Conservation (phyloP, 2,329 filamentous ascomycete genomes). For the Tolypocladium endophyticum region DNA sequence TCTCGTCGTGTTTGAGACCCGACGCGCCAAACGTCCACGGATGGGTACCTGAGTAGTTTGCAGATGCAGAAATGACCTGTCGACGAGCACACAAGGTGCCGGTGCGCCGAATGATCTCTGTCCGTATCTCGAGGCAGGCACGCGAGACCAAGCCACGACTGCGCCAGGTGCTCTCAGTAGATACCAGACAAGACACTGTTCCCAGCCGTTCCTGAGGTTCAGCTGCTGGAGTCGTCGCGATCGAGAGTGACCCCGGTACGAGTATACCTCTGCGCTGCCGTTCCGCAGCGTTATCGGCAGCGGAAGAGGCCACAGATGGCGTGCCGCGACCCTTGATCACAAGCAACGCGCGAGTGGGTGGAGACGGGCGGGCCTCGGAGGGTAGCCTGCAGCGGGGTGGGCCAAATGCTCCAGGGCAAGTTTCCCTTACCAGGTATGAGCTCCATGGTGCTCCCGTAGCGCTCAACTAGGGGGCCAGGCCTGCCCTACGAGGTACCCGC, state of each 20-base stretch:
- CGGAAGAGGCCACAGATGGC: not conserved
- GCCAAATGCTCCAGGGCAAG: not conserved
- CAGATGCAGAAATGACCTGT: not conserved
- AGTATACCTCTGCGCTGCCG: not conserved
- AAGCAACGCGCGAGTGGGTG: not conserved
- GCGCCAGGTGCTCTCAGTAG: not conserved
- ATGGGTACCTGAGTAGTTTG: too few relatives aligned
- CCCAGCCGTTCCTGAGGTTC: not conserved
- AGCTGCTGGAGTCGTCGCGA: too few relatives aligned
- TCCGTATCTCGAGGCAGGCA: not conserved
- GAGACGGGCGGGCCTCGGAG: not conserved
- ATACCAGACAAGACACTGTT: not conserved
- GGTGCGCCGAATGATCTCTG: not conserved
- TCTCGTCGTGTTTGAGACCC: not conserved
- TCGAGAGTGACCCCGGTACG: too few relatives aligned
- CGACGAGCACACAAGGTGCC: not conserved
- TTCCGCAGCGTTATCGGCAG: not conserved
- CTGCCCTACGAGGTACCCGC: not conserved
- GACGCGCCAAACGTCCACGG: not conserved
- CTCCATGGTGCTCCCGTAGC: not conserved
- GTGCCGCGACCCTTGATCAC: not conserved
- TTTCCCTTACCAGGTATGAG: not conserved
- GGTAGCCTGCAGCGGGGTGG: not conserved
- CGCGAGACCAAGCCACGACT: not conserved
- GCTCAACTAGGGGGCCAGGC: not conserved